Percentiles rank a stretch among this genome's conserved stretches.
Evolutionary conservation across 768 basidiomycete species (phyloP).

Genomic region (Pleurotus cornucopiae): DNA sequence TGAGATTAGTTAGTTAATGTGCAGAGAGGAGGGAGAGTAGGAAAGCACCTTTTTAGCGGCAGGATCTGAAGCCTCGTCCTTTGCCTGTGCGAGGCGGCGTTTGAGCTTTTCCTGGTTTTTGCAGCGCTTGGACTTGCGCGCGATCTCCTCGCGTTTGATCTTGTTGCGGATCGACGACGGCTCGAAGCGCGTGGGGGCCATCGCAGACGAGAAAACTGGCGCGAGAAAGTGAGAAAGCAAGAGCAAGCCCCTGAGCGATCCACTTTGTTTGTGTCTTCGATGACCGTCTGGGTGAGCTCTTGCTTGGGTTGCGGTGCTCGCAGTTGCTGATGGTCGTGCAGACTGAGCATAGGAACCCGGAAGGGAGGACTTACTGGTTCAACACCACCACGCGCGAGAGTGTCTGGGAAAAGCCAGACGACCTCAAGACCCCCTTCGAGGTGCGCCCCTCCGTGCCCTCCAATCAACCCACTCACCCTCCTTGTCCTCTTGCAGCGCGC

Average conservation of each 20-base stretch:
- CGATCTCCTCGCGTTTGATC: slow-evolving; percentile 76
- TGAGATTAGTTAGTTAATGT: too few relatives aligned
- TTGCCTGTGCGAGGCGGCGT: slow-evolving; percentile 71
- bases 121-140: slow-evolving; percentile 68
- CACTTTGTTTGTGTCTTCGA: too few relatives aligned
- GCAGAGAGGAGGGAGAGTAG: not conserved
- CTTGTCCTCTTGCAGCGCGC: slow-evolving; percentile 53
- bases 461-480: not conserved
- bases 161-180: slow-evolving; percentile 82
- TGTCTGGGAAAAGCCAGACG: slow-evolving; percentile 98
- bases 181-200: slow-evolving; percentile 56
- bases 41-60: slow-evolving; percentile 64
- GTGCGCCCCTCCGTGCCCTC: slow-evolving; percentile 32
- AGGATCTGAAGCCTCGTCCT: slow-evolving; percentile 73
- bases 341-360: slow-evolving; percentile 94
- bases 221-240: too few relatives aligned
- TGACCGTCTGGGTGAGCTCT: not conserved
- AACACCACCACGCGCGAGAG: slow-evolving; percentile 85
- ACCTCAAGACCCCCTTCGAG: slow-evolving; percentile 90
- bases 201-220: slow-evolving; percentile 17
- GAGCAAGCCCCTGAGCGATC: too few relatives aligned
- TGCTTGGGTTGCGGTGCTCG: too few relatives aligned
- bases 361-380: slow-evolving; percentile 99
- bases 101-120: slow-evolving; percentile 81
- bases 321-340: slow-evolving; percentile 21